phyloP scores from a whole-genome alignment of 1,284 basidiomycete genomes.

The Fomitiporia mediterranea region DNA sequence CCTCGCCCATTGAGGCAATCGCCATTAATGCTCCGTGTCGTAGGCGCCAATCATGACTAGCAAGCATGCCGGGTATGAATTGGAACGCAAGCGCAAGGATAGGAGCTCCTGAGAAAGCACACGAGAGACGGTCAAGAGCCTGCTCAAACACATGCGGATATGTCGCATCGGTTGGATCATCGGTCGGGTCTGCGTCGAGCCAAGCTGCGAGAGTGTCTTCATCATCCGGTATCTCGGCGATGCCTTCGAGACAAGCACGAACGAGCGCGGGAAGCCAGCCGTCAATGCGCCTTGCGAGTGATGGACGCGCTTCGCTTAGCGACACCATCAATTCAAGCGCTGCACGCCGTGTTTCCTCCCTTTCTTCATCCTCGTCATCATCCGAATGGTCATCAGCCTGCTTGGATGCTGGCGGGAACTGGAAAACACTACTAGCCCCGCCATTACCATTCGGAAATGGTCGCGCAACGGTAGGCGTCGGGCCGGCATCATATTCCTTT shows the following conservation, averaged over 20 bases:
- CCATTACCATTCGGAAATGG: conserved; percentile 47
- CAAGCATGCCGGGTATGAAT: conserved; percentile 75
- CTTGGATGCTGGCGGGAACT: conserved; percentile 47
- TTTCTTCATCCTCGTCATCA: conserved; percentile 27
- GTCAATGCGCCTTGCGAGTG: conserved; percentile 58
- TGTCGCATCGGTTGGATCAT: conserved; percentile 66
- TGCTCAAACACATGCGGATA: conserved; percentile 77
- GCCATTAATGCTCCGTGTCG: conserved; percentile 80
- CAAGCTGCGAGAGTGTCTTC: conserved; percentile 56
- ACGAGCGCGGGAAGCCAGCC: conserved; percentile 69
- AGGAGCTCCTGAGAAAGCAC: conserved; percentile 65
- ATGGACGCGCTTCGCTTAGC: conserved; percentile 62
- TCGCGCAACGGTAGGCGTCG: conserved; percentile 65
- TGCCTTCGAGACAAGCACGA: conserved; percentile 70
- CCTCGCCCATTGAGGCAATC: conserved; percentile 73
- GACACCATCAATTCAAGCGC: conserved; percentile 76
- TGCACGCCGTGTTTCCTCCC: conserved; percentile 52
- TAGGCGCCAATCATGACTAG: conserved; percentile 73
- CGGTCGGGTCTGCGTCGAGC: conserved; percentile 70
- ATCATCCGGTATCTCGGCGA: conserved; percentile 65
- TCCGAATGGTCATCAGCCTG: conserved; percentile 28
- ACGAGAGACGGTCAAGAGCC: conserved; percentile 69
- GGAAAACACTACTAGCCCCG: conserved; percentile 34
- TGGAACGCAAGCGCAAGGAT: conserved; percentile 74
- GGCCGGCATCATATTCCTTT: conserved; percentile 52